Evolutionary conservation across 495 filamentous ascomycete genomes (phyloP).

Genomic region (Aspergillus avenaceus): DNA sequence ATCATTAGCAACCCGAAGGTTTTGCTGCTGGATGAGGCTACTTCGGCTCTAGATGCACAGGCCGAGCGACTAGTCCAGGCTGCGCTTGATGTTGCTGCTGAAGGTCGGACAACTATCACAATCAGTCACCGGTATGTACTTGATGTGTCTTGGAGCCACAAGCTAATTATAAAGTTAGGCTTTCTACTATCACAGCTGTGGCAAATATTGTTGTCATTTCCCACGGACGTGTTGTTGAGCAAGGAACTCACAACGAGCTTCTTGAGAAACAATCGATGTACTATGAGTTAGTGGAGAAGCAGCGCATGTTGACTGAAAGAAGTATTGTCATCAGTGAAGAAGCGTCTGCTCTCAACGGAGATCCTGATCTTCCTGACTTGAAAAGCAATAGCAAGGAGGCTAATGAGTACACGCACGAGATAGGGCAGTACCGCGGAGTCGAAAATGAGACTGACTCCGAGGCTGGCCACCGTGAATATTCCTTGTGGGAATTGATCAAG

Average conservation of each 20-base stretch:
- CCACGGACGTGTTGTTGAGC: constrained; percentile 80
- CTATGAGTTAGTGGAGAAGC: constrained; percentile 72
- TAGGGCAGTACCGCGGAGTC: constrained; percentile 40
- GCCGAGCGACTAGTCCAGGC: too few species aligned
- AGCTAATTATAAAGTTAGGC: too few species aligned
- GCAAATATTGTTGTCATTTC: constrained; percentile 96
- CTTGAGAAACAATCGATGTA: constrained; percentile 60
- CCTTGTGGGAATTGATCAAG: constrained; percentile 79
- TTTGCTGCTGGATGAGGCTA: constrained; percentile 90
- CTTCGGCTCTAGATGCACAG: constrained; percentile 93
- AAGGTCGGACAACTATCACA: constrained; percentile 92
- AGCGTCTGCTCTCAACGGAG: too few species aligned
- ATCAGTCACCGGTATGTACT: constrained; percentile 98
- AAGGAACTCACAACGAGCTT: constrained; percentile 74
- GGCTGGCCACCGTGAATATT: too few species aligned
- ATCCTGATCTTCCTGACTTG: too few species aligned
- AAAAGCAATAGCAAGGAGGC: too few species aligned
- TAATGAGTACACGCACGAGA: constrained; percentile 38
- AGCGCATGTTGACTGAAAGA: constrained; percentile 68
- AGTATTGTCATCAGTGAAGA: too few species aligned
- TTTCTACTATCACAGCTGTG: constrained; percentile 89
- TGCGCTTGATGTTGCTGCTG: constrained; percentile 79
- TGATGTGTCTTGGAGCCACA: too few species aligned
- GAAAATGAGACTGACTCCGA: too few species aligned
- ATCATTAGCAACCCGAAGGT: constrained; percentile 95